Conservation (phyloP, 2,329 filamentous ascomycete genomes). For the Aotearoamyces nothofagi region DNA sequence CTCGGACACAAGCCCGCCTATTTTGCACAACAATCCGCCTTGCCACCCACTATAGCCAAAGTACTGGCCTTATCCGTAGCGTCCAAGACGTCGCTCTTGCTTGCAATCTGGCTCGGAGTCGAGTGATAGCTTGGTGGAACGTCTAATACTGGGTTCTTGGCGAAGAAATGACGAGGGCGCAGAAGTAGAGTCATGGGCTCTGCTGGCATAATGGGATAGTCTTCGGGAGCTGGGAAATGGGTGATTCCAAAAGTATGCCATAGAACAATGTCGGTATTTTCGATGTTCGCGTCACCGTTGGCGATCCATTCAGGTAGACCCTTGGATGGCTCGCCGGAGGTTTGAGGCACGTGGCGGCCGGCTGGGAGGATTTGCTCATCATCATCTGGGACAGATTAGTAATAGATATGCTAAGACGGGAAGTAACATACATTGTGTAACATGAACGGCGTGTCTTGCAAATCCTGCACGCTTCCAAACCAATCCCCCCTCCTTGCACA, state of each 20-base stretch:
- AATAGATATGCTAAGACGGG: conserved; percentile 34
- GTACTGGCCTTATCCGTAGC: conserved; percentile 31
- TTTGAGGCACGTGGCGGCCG: conserved; percentile 45
- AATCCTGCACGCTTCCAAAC: conserved; percentile 50
- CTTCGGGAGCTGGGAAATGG: conserved; percentile 79
- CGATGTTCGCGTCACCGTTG: conserved; percentile 51
- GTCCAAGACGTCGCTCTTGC: conserved; percentile 29
- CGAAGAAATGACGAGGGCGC: conserved; percentile 43
- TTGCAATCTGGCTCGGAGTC: conserved; percentile 53
- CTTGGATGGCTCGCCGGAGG: conserved; percentile 27
- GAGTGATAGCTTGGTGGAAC: conserved; percentile 51
- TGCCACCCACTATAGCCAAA: conserved; percentile 10
- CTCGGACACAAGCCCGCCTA: too few species aligned
- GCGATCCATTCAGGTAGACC: conserved; percentile 30
- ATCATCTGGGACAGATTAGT: conserved; percentile 24
- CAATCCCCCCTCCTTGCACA: conserved; percentile 67
- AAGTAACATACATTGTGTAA: conserved; percentile 51
- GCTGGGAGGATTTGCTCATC: conserved; percentile 45
- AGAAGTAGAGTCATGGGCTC: conserved; percentile 60
- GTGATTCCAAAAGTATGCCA: conserved; percentile 92
- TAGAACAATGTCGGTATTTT: conserved; percentile 73
- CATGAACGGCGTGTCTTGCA: conserved; percentile 41
- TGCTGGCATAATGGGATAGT: conserved; percentile 84
- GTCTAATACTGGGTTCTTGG: conserved; percentile 41
- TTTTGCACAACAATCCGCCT: conserved; percentile 15